These are phyloP conservation scores for Citrus unshiu DNA, from an alignment of 345 rosid genomes.

Conservation along the genomic window DNA sequence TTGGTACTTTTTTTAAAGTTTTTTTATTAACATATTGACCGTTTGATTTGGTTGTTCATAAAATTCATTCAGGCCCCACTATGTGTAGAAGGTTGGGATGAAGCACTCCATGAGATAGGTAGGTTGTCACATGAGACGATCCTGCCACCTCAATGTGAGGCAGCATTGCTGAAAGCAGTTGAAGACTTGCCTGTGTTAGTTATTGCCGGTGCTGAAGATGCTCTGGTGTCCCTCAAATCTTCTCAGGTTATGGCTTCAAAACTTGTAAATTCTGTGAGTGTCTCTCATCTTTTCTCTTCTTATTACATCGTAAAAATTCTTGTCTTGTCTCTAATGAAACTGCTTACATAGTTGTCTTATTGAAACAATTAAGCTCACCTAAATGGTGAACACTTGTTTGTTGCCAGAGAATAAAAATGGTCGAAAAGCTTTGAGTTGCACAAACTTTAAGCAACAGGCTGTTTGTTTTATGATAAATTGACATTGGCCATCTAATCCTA, in stretches of 20 bases:
- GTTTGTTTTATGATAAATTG: neutral
- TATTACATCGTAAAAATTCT: neutral
- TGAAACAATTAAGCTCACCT: too few relatives aligned
- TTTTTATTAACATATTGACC: neutral
- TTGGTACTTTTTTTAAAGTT: neutral
- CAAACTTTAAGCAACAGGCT: too few relatives aligned
- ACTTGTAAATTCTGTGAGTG: constrained; percentile 88
- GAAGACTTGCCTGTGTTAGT: constrained; percentile 72
- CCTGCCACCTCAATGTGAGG: constrained; percentile 57
- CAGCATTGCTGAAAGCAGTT: constrained; percentile 56
- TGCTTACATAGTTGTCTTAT: too few relatives aligned
- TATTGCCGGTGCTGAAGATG: constrained; percentile 85
- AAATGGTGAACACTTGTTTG: too few relatives aligned
- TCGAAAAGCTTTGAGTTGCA: too few relatives aligned
- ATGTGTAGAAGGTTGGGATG: constrained; percentile 92
- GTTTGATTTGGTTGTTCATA: neutral
- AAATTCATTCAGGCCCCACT: constrained; percentile 62
- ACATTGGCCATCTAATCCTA: neutral
- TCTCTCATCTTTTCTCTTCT: neutral
- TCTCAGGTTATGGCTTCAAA: constrained; percentile 85
- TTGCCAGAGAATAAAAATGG: too few relatives aligned
- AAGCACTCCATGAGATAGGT: constrained; percentile 91
- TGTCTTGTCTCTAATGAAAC: neutral
- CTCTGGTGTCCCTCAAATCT: constrained; percentile 73
- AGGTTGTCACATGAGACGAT: constrained; percentile 78